phyloP scores from a whole-genome alignment of 768 basidiomycete genomes.

The Suillus brevipes region DNA sequence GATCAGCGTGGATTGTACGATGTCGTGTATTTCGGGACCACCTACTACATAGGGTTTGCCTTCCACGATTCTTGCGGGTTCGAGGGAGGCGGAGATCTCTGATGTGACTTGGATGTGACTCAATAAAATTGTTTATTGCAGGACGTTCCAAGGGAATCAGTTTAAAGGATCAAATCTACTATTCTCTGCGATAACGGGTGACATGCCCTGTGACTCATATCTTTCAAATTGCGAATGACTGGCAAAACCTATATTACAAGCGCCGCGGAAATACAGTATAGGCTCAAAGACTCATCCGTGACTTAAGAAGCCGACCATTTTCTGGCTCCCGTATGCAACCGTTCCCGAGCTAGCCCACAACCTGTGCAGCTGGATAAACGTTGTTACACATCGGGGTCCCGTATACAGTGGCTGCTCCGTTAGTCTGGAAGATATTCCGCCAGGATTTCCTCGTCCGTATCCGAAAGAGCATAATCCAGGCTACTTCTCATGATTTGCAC shows the following conservation, averaged over 20 bases:
- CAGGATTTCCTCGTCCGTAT: no score
- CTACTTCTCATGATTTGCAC: conserved; percentile 10
- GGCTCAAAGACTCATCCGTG: no score
- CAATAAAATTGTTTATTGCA: conserved; percentile 34
- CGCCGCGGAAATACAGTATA: no score
- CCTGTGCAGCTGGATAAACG: no score
- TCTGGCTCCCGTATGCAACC: no score
- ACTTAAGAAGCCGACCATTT: no score
- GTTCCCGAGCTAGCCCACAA: no score
- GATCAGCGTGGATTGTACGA: conserved; percentile 31
- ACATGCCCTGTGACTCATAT: background rate
- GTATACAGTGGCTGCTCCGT: no score
- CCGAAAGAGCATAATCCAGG: background rate
- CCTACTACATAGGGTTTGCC: conserved; percentile 32
- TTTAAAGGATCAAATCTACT: conserved; percentile 26
- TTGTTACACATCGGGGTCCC: no score
- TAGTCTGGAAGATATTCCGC: no score
- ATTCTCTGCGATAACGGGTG: conserved; percentile 34
- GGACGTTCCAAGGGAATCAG: conserved; percentile 19
- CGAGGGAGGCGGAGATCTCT: conserved; percentile 33
- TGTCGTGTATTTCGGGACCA: conserved; percentile 35
- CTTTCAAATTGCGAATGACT: background rate
- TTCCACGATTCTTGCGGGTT: conserved; percentile 35
- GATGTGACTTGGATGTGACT: conserved; percentile 31
- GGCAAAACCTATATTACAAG: no score